Evolutionary conservation across 371 early-diverging fungal species (phyloP), one percentile per base, ranked within the genome.

Genomic region (Zopfochytrium polystomum): DNA sequence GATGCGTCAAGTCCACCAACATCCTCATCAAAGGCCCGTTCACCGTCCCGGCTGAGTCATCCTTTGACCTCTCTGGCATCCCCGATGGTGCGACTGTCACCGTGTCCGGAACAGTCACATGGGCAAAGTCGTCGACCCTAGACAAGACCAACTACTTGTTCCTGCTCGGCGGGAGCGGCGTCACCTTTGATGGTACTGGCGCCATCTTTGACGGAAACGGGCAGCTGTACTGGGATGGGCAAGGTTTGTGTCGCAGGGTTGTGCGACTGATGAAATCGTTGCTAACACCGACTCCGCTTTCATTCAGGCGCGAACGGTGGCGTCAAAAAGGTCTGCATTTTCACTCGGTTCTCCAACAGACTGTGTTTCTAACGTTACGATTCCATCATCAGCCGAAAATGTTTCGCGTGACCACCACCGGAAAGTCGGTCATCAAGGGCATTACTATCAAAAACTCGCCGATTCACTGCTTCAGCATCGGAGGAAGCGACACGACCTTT

Each of bases 251-350:
- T n/a, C n/a, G n/a, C n/a, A n/a, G n/a, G n/a, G n/a, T n/a, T n/a
- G n/a, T n/a, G n/a, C n/a, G n/a, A n/a, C n/a, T n/a, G n/a, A n/a
- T n/a, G n/a, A n/a, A n/a, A n/a, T n/a, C n/a, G n/a, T n/a, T n/a
- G n/a, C n/a, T n/a, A n/a, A n/a, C n/a, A n/a, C n/a, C n/a, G n/a
- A n/a, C n/a, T n/a, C n/a, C n/a, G n/a, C n/a, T n/a, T n/a, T n/a
- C n/a, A n/a, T n/a, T n/a, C n/a, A n/a, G 15, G 18, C n/a, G 49
- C 55, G 29, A 72, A 71, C 65, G 66, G 72, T 20, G 73, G 73
- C 53, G 55, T 58, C 25, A 55, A 55, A 22, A 72, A 72, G 60
- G 73, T 50, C 25, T 72, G 58, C 53, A 53, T 44, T 58, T 67
- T 49, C 26, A 15, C 15, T n/a, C n/a, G n/a, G n/a, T n/a, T n/a